Evolutionary conservation across 2,329 filamentous ascomycete genomes (phyloP).

Genomic region (Phoma sp.): DNA sequence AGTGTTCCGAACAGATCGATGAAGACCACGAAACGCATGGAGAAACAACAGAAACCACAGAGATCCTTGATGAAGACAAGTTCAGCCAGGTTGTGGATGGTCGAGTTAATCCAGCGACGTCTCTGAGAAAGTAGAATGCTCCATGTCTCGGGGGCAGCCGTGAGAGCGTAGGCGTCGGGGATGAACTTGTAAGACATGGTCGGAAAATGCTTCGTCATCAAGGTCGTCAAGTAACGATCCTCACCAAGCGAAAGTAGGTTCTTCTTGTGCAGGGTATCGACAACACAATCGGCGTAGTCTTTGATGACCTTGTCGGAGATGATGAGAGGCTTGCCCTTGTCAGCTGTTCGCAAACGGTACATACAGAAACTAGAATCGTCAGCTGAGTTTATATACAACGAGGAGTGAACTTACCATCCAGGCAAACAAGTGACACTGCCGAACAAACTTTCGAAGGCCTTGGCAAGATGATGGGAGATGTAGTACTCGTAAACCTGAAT

Average conservation of each 20-base stretch:
- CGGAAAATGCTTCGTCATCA: constrained; percentile 99
- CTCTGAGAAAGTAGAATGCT: constrained; percentile 94
- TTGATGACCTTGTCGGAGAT: constrained; percentile 87
- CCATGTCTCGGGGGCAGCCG: constrained; percentile 93
- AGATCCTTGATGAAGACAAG: constrained; percentile 89
- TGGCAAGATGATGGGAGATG: constrained; percentile 95
- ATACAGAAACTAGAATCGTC: constrained; percentile 82
- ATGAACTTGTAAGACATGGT: constrained; percentile 96
- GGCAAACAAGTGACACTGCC: constrained; percentile 98
- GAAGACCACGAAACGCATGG: constrained; percentile 95
- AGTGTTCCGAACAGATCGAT: constrained; percentile 93
- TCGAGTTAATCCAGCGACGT: constrained; percentile 99
- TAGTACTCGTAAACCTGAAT: constrained; percentile 99
- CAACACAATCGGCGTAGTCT: constrained; percentile 86
- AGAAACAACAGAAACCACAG: constrained; percentile 98
- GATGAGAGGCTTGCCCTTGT: constrained; percentile 93
- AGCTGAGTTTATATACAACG: constrained; percentile 12
- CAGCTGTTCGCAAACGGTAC: constrained; percentile 93
- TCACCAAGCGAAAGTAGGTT: constrained; percentile 93
- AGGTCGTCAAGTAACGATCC: constrained; percentile 94
- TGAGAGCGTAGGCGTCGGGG: constrained; percentile 89
- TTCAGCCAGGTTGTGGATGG: constrained; percentile 94
- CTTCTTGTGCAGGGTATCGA: constrained; percentile 95
- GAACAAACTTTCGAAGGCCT: constrained; percentile 97
- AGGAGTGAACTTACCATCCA: constrained; percentile 78